phyloP scores from a whole-genome alignment of 805 yeast species.

The Lachancea sp. region DNA sequence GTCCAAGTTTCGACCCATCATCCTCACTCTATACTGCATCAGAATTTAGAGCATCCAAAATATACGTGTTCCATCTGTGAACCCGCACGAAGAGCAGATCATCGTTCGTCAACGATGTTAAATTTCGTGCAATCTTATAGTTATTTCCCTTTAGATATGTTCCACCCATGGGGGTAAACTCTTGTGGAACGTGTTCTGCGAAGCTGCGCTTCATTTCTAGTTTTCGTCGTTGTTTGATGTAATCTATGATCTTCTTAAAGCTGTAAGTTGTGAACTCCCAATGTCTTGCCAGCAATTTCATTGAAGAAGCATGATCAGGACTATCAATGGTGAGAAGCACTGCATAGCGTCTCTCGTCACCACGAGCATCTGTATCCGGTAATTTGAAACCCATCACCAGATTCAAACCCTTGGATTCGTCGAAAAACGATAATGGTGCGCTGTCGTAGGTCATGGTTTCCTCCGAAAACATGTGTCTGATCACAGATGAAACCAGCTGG shows the following conservation, averaged over 20 bases:
- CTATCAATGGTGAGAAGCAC: slow-evolving; percentile 51
- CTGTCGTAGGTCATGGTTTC: slow-evolving; percentile 56
- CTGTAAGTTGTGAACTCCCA: slow-evolving; percentile 48
- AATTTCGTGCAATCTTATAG: slow-evolving; percentile 47
- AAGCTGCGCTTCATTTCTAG: slow-evolving; percentile 25
- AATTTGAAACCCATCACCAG: slow-evolving; percentile 55
- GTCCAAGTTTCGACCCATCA: not conserved
- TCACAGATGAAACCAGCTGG: slow-evolving; percentile 50
- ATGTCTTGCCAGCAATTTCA: slow-evolving; percentile 37
- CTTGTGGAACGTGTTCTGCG: slow-evolving; percentile 37
- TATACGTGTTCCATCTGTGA: slow-evolving; percentile 57
- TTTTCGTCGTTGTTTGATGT: slow-evolving; percentile 31
- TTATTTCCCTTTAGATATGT: slow-evolving; percentile 51
- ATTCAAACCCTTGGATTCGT: slow-evolving; percentile 53
- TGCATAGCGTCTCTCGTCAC: slow-evolving; percentile 64
- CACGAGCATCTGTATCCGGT: slow-evolving; percentile 60
- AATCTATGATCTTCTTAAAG: slow-evolving; percentile 36
- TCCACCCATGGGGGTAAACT: slow-evolving; percentile 21
- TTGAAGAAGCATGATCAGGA: slow-evolving; percentile 34
- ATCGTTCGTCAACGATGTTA: slow-evolving; percentile 50
- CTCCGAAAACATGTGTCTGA: slow-evolving; percentile 58
- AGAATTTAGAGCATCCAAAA: slow-evolving; percentile 32
- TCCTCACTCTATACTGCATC: not conserved
- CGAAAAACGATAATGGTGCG: slow-evolving; percentile 60
- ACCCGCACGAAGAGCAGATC: slow-evolving; percentile 45